Percentiles rank a stretch among this genome's conserved stretches.
phyloP scores from a whole-genome alignment of 1,284 basidiomycete genomes.

The Naganishia sp. region DNA sequence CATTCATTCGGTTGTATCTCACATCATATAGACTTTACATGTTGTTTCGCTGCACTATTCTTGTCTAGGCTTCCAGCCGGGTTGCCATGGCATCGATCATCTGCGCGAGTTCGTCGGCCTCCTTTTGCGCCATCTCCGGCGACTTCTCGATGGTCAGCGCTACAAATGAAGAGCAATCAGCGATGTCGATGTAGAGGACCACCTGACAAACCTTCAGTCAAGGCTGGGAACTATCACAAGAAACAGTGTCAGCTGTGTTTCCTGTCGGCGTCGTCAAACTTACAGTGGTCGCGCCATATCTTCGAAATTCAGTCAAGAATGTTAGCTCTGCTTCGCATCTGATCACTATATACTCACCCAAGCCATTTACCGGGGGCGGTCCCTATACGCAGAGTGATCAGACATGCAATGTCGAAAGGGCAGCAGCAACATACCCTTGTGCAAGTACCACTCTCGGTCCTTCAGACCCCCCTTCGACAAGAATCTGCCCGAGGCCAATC shows the following conservation, averaged over 20 bases:
- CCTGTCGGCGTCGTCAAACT: constrained; percentile 20
- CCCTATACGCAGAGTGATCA: constrained; percentile 1
- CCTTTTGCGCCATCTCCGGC: constrained; percentile 62
- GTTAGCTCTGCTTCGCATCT: background rate
- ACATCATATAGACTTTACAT: too few species aligned
- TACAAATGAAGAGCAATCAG: constrained; percentile 9
- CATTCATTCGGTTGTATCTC: too few species aligned
- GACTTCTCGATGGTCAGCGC: constrained; percentile 72
- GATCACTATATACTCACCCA: constrained; percentile 52
- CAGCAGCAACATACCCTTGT: constrained; percentile 60
- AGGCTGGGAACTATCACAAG: constrained; percentile 14
- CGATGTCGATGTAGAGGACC: background rate
- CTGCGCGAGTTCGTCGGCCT: constrained; percentile 64
- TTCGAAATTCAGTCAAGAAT: background rate
- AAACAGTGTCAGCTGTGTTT: background rate
- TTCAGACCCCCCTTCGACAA: constrained; percentile 73
- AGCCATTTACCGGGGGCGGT: constrained; percentile 89
- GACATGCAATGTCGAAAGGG: background rate
- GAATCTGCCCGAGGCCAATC: constrained; percentile 55
- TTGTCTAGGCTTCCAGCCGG: constrained; percentile 44
- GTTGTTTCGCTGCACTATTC: background rate
- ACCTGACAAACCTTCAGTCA: constrained; percentile 18
- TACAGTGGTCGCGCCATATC: constrained; percentile 65
- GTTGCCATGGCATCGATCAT: constrained; percentile 62
- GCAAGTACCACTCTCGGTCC: constrained; percentile 79